Conservation (phyloP, 441 rosid species). For the Euphorbia celastroides region DNA sequence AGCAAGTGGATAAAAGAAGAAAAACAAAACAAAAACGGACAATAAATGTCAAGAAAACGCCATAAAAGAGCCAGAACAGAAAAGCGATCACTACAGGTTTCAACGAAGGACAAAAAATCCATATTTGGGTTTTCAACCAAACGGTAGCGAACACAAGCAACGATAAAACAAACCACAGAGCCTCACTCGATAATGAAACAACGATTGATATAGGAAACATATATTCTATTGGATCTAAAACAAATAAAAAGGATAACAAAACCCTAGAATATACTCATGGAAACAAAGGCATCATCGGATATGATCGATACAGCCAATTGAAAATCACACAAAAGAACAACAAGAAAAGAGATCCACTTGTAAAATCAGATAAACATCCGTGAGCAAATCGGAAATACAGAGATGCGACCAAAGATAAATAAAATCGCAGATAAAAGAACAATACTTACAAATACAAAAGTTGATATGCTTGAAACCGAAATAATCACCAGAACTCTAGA, state of each 20-base stretch:
- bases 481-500: background rate
- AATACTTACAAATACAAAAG: slow-evolving; percentile 10
- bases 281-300: background rate
- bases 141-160: background rate
- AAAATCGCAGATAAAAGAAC: background rate
- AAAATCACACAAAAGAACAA: background rate
- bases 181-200: background rate
- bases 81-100: background rate
- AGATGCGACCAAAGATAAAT: background rate
- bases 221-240: background rate
- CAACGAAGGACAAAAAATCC: background rate
- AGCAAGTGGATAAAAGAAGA: background rate
- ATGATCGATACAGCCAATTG: background rate
- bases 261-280: background rate
- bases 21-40: background rate
- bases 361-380: background rate
- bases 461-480: background rate
- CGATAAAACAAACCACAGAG: background rate
- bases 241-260: background rate
- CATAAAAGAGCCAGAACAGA: background rate
- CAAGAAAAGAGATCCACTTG: background rate
- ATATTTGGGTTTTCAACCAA: background rate
- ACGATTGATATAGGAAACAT: background rate
- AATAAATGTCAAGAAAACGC: background rate
- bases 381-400: background rate